Evolutionary conservation across 352 stramenopile species (phyloP).

Genomic region (Globisporangium camurandrum): DNA sequence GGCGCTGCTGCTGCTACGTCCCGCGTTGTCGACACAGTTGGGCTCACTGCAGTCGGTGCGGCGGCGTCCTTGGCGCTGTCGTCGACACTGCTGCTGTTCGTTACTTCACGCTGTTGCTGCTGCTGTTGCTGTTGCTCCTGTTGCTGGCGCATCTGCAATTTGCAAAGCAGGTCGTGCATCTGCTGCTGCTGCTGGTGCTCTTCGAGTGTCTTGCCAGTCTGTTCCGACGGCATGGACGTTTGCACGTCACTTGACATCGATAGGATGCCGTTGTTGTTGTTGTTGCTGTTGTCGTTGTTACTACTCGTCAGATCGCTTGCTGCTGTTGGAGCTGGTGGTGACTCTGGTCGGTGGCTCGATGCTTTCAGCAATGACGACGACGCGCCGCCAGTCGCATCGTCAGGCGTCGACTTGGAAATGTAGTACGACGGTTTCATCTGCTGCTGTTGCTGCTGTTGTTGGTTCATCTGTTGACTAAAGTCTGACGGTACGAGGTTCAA

Average conservation of each 20-base stretch:
- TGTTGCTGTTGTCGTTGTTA: constrained; percentile 4
- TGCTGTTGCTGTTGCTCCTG: neutral
- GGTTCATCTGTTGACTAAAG: constrained; percentile 19
- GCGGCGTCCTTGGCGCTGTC: neutral
- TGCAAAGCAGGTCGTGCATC: no score
- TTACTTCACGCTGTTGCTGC: no score
- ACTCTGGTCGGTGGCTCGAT: constrained; percentile 18
- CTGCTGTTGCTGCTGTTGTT: constrained; percentile 21
- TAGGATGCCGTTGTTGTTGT: neutral
- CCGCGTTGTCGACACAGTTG: no score
- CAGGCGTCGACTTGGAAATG: constrained; percentile 19
- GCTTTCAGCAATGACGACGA: constrained; percentile 16
- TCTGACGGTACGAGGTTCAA: constrained; percentile 59
- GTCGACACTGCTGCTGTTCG: no score
- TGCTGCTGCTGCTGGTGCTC: neutral
- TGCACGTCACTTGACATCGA: neutral
- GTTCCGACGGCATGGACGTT: neutral
- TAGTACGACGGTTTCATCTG: constrained; percentile 37
- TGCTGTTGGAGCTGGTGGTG: no score
- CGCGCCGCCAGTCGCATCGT: constrained; percentile 14
- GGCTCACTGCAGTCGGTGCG: neutral
- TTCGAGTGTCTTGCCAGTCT: no score
- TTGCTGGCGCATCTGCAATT: no score
- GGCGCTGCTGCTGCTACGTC: no score
- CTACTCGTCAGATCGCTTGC: no score